Evolutionary conservation across 2,329 filamentous ascomycete species (phyloP), one percentile per base, ranked within the genome.

Genomic region (Calonectria naviculata): DNA sequence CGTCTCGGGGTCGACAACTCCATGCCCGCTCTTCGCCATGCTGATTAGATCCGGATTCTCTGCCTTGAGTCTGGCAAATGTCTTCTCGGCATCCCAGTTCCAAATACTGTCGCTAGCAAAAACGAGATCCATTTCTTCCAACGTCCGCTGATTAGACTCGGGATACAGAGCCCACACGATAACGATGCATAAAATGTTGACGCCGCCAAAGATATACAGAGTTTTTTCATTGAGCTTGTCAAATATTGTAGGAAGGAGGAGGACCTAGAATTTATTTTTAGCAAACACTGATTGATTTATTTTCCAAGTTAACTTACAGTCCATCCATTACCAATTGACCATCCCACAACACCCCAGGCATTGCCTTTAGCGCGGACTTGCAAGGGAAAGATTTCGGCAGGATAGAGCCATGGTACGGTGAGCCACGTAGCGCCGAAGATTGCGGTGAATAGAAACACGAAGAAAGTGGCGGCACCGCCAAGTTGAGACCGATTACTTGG

Each of bases 261-360:
- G 84, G 0, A 82, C 82, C 60, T 81, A 21, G 5, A 6, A 17
- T 17, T 24, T 21, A 9, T 38, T 21, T 36, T 46, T 38, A 56
- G 41, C n/a, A 3, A 15, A 21, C 2, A 8, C 4, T 21, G 5
- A 13, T 56, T 38, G 13, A 36, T 10, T 1, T 12, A 38, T 3
- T 5, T 24, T 36, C 5, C 12, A 5, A 56, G 31, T 26, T 38
- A 17, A 56, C 52, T 56, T 12, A 56, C 52, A 13, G 52, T 56
- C 90, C 91, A 93, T 19, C 92, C 92, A 74, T 94, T 94, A 0
- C 93, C 93, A 62, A 95, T 93, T 17, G 87, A 90, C 93, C 93
- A 95, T 0, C 93, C 93, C 0, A 94, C 89, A 0, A 95, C 93
- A 24, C 93, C 93, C 88, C 90, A 94, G 0, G 93, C 92, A 71